Conservation (phyloP, 2,329 filamentous ascomycete species). For the Byssochlamys sp. region DNA sequence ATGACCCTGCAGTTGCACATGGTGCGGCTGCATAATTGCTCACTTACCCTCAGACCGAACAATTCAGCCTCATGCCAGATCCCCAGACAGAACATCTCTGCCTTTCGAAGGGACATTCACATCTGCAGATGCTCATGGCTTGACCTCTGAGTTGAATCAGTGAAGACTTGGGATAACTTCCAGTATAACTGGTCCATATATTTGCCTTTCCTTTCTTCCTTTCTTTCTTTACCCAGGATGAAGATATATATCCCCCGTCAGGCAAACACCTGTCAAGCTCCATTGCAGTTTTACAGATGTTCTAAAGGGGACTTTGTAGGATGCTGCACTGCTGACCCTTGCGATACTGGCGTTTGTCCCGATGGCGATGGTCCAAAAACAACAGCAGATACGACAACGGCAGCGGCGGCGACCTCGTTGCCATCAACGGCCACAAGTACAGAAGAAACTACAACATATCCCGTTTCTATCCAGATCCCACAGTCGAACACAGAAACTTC, state of each 20-base stretch:
- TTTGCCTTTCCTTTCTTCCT: not conserved
- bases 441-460: not conserved
- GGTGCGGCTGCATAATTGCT: not conserved
- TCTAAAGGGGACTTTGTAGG: conserved; percentile 15
- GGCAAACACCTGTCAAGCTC: conserved; percentile 9
- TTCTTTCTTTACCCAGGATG: conserved; percentile 1
- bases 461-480: not conserved
- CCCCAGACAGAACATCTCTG: not conserved
- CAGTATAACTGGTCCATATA: not conserved
- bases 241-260: conserved; percentile 6
- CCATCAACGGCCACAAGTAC: not conserved
- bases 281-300: conserved; percentile 20
- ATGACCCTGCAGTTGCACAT: not conserved
- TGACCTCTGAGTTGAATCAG: not conserved
- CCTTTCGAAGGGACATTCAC: not conserved
- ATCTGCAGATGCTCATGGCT: not conserved
- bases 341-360: conserved; percentile 19
- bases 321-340: conserved; percentile 26
- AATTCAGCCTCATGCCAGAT: not conserved
- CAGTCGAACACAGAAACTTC: not conserved
- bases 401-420: conserved; percentile 1
- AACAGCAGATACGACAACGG: not conserved
- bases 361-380: conserved; percentile 7
- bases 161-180: not conserved
- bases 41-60: not conserved